Evolutionary conservation across 2,329 filamentous ascomycete species (phyloP).

Genomic region (Fusarium sp.): DNA sequence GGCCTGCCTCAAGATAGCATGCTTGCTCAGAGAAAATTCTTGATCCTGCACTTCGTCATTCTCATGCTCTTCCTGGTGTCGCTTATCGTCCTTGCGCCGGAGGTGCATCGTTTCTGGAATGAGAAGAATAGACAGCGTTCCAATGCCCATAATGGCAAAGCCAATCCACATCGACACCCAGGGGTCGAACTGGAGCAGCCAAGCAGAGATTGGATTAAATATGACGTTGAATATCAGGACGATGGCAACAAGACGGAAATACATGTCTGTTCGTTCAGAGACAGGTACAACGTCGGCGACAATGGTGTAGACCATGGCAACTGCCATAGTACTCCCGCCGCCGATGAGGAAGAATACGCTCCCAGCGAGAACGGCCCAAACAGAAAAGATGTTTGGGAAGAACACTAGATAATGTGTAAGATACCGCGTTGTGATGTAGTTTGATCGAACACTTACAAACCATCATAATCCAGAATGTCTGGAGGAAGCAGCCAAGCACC

Average conservation of each 20-base stretch:
- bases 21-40: conserved; percentile 19
- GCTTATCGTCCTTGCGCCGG: conserved; percentile 50
- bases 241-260: conserved; percentile 58
- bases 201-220: conserved; percentile 59
- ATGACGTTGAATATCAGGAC: conserved; percentile 58
- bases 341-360: conserved; percentile 59
- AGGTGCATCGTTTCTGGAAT: conserved; percentile 62
- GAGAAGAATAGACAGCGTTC: conserved; percentile 51
- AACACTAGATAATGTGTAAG: conserved; percentile 52
- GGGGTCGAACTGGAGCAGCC: conserved; percentile 56
- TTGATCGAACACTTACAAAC: conserved; percentile 50
- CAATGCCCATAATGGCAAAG: conserved; percentile 51
- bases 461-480: conserved; percentile 50
- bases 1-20: conserved; percentile 38
- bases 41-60: conserved; percentile 1
- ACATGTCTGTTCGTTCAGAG: conserved; percentile 57
- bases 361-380: conserved; percentile 58
- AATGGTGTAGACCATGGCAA: conserved; percentile 63
- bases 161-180: conserved; percentile 60
- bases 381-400: conserved; percentile 57
- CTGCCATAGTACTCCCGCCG: conserved; percentile 57
- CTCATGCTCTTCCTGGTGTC: conserved; percentile 23
- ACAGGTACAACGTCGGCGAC: conserved; percentile 61
- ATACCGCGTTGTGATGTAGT: rapidly evolving
- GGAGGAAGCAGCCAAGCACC: conserved; percentile 52